Base-by-base conservation (phyloP, 2,329 filamentous ascomycete genomes). In the Colletotrichum sp. region DNA sequence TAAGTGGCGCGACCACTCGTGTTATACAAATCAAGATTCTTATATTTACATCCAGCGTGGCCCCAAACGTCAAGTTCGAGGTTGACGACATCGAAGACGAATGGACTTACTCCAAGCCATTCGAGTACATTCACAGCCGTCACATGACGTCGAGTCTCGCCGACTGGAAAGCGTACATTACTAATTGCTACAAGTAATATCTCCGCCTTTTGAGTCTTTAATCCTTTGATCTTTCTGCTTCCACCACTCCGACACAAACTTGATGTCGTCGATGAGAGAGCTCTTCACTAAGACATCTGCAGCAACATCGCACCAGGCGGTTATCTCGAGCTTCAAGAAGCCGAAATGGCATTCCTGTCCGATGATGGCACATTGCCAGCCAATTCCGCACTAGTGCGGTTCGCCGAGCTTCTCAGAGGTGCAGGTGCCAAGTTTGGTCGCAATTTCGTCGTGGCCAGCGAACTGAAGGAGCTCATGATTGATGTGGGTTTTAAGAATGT, bases 81-180 rank as follows among this genome's bases (percentile, higher is more conserved):
- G 84, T 91, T 34, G 89, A 91, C 78, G 90, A 92, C 78, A 82
- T 87, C 34, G 89, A 90, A 76, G 86, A 89, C 74, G 84, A 87
- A 1, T 92, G 90, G 90, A 81, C 87, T 6, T 82, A 78, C 21
- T 86, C 87, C 73, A 78, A 84, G 3, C 83, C 88, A 68, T 92
- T 91, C 80, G 90, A 92, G 81, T 90, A 88, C 78, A 88, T 92
- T 72, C 89, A 91, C 80, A 83, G 85, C 57, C 86, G 90, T 34
- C n/a, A 24, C 8, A 24, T 64, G 62, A 44, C n/a, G 2, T 44
- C 62, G 15, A n/a, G 28, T 64, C 21, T 64, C 13, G 34, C 30
- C 6, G 34, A 64, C 21, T 64, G 62, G 62, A 44, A 39, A 34
- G 32, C n/a, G 9, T 39, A 39, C 30, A 24, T 62, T 4, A 62